Conservation (phyloP, 768 basidiomycete genomes). For the Cystobasidium ongulense region DNA sequence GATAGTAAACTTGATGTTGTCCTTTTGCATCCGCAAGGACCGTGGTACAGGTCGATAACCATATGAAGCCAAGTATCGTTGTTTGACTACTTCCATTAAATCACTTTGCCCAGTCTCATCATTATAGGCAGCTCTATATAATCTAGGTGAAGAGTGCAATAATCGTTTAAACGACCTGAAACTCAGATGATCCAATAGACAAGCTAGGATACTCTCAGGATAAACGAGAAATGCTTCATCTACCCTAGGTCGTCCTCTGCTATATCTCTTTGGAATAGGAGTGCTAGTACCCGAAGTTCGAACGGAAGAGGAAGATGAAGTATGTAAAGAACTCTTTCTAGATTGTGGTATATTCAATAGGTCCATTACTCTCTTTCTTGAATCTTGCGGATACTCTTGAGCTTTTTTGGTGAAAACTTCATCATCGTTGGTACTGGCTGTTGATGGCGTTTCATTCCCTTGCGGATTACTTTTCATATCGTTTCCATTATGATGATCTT, state of each 20-base stretch:
- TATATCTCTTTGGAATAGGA: background rate
- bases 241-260: background rate
- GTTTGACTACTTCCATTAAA: conserved; percentile 4
- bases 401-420: background rate
- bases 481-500: background rate
- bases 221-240: background rate
- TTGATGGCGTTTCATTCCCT: too few relatives aligned
- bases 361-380: background rate
- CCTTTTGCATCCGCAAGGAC: background rate
- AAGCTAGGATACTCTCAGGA: background rate
- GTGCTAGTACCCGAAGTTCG: background rate
- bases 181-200: background rate
- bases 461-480: background rate
- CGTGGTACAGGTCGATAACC: conserved; percentile 1
- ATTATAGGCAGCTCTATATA: background rate
- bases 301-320: background rate
- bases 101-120: background rate
- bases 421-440: background rate
- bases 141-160: background rate
- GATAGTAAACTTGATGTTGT: conserved; percentile 20
- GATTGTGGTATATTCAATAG: background rate
- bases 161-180: background rate
- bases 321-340: background rate
- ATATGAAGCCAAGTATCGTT: conserved; percentile 8
- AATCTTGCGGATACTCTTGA: background rate